Base-by-base conservation (phyloP, 2,329 filamentous ascomycete genomes). In the Exserohilum rostratum region DNA sequence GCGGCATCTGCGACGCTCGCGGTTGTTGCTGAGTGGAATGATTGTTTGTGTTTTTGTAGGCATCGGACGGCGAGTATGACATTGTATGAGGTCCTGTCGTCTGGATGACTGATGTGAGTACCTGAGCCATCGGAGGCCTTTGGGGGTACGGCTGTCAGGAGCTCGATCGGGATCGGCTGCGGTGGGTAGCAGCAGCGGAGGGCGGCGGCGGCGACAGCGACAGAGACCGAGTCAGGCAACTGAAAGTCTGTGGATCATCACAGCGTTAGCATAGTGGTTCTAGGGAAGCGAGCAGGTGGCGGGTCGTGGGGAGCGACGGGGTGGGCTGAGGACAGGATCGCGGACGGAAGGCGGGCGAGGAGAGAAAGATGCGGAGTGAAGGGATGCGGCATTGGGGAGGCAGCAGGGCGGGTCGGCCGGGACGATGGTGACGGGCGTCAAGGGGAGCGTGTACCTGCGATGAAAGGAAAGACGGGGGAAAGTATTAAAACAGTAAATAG, bases 61-160 rank as follows among this genome's bases (percentile, higher is more conserved):
- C 75, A 71, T 81, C 78, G 68, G 78, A 65, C 56, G 79, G 78
- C 47, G 79, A 76, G 67, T 80, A 79, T 65, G 80, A 76, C 79
- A 81, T 81, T 64, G 78, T 79, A 70, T 80, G 80, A 68, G 78
- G 74, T 67, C 72, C 74, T 66, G 78, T 69, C 53, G 76, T 73
- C 70, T 77, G 76, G 62, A 78, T 73, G 66, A 78, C 76, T 60
- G 78, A 79, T 66, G 79, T 72, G 61, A 82, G 78, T 79, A 77
- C 73, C 68, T 76, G 72, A 73, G 74, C 74, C 74, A 77, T 77
- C 66, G 70, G 69, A 66, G 64, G 61, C 56, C 58, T 55, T 59
- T 61, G 50, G 58, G 59, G 58, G 54, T 51, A 58, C 56, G 54
- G 57, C 57, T 49, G 51, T 55, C 47, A 50, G 49, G 55, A 56